phyloP scores from a whole-genome alignment of 208 protist genomes.

The Naegleria fowleri region DNA sequence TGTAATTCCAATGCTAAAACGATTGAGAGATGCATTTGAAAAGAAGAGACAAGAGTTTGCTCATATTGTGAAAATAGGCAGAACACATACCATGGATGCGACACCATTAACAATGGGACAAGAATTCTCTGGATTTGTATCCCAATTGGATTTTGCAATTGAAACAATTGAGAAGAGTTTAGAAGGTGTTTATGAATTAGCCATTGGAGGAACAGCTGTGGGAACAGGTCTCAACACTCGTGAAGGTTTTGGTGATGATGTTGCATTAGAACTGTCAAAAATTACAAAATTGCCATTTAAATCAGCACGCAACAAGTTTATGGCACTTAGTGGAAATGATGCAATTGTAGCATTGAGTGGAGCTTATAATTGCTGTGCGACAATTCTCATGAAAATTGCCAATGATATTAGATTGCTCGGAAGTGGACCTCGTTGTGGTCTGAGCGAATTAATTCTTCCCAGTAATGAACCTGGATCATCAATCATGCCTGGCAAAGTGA shows the following conservation, averaged over 20 bases:
- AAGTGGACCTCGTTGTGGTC: constrained; percentile 70
- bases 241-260: constrained; percentile 51
- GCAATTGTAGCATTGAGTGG: constrained; percentile 56
- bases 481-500: constrained; percentile 89
- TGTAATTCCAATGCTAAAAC: constrained; percentile 32
- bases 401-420: constrained; percentile 79
- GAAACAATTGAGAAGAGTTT: constrained; percentile 51
- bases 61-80: constrained; percentile 78
- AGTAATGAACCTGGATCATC: constrained; percentile 78
- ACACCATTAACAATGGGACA: constrained; percentile 73
- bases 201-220: constrained; percentile 81
- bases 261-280: constrained; percentile 46
- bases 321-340: constrained; percentile 65
- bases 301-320: constrained; percentile 59
- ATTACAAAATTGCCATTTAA: constrained; percentile 56
- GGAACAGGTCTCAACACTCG: constrained; percentile 55
- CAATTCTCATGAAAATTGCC: constrained; percentile 76
- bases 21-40: constrained; percentile 39
- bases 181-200: constrained; percentile 57
- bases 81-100: constrained; percentile 84
- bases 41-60: constrained; percentile 59
- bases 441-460: constrained; percentile 68
- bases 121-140: constrained; percentile 65
- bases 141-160: constrained; percentile 59
- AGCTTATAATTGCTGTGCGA: constrained; percentile 64